Evolutionary conservation across 139 green algal species (phyloP).

Genomic region (Chlamydomonas incerta): DNA sequence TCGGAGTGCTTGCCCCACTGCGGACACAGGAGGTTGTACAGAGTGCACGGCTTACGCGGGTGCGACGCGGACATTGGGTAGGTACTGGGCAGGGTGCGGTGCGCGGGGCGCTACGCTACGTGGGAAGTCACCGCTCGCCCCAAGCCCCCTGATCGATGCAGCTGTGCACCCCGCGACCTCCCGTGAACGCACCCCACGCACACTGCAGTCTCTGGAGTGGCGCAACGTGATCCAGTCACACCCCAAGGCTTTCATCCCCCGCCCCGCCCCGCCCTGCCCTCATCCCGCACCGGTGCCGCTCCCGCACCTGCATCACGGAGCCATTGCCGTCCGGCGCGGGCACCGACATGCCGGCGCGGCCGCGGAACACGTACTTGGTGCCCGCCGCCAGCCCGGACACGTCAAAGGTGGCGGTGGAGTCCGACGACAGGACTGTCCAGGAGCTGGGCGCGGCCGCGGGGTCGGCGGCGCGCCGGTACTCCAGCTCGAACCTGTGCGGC

Average conservation of each 20-base stretch:
- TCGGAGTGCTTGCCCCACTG: slow-evolving; percentile 45
- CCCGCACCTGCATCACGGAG: background rate
- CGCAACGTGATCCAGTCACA: too few relatives aligned
- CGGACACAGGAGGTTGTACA: too few relatives aligned
- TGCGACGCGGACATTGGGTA: too few relatives aligned
- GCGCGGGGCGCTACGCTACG: too few relatives aligned
- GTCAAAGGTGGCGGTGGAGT: slow-evolving; percentile 18
- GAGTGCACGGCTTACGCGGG: too few relatives aligned
- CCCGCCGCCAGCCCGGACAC: slow-evolving; percentile 3
- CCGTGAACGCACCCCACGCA: too few relatives aligned
- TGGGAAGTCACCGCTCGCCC: too few relatives aligned
- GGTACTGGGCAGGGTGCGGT: too few relatives aligned
- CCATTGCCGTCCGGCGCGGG: background rate
- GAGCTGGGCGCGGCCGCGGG: background rate
- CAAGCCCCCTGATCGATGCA: background rate
- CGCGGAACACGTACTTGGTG: slow-evolving; percentile 43
- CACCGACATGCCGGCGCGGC: background rate
- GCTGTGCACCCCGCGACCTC: background rate
- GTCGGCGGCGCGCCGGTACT: slow-evolving; percentile 13
- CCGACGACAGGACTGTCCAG: slow-evolving; percentile 2
- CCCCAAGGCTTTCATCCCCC: too few relatives aligned
- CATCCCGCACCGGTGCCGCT: too few relatives aligned
- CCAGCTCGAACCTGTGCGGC: slow-evolving; percentile 41
- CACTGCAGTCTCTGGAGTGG: too few relatives aligned
- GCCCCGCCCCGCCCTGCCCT: too few relatives aligned